Evolutionary conservation across 139 green algal genomes (phyloP).

Genomic region (Tetradesmus lagerheimii): DNA sequence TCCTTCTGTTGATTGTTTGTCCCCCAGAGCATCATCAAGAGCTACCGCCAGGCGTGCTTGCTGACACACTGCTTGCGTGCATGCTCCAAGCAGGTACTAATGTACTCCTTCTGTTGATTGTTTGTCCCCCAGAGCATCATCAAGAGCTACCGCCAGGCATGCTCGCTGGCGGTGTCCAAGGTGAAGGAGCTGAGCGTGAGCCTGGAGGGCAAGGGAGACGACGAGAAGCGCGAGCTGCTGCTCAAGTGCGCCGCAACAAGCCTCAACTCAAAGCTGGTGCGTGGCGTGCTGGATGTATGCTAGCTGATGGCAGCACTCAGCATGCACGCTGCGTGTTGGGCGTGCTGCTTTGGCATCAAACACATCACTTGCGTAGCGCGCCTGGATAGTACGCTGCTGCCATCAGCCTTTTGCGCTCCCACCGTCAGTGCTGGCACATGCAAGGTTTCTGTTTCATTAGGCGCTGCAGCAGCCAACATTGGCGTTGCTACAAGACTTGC

Average conservation of each 20-base stretch:
- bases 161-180: slow-evolving; percentile 78
- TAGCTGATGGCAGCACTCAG: not conserved
- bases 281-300: not conserved
- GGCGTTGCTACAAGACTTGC: too few species aligned
- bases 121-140: slow-evolving; percentile 85
- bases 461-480: too few species aligned
- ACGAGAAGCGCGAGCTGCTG: slow-evolving; percentile 87
- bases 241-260: slow-evolving; percentile 95
- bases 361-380: too few species aligned
- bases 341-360: not conserved
- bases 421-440: too few species aligned
- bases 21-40: slow-evolving; percentile 88
- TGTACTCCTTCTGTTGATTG: too few species aligned
- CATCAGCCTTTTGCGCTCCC: too few species aligned
- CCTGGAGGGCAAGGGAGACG: slow-evolving; percentile 80
- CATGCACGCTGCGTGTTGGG: not conserved
- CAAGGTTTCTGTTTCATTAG: too few species aligned
- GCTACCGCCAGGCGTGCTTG: slow-evolving; percentile 85
- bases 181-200: slow-evolving; percentile 86
- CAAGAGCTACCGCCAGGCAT: slow-evolving; percentile 86
- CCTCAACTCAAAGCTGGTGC: slow-evolving; percentile 97
- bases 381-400: too few species aligned
- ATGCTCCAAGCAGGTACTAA: too few species aligned
- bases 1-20: not conserved
- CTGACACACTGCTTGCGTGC: slow-evolving; percentile 48